These are phyloP conservation scores for Fragilaria crotonensis DNA, from an alignment of 108 stramenopile species.

Conservation along the genomic window DNA sequence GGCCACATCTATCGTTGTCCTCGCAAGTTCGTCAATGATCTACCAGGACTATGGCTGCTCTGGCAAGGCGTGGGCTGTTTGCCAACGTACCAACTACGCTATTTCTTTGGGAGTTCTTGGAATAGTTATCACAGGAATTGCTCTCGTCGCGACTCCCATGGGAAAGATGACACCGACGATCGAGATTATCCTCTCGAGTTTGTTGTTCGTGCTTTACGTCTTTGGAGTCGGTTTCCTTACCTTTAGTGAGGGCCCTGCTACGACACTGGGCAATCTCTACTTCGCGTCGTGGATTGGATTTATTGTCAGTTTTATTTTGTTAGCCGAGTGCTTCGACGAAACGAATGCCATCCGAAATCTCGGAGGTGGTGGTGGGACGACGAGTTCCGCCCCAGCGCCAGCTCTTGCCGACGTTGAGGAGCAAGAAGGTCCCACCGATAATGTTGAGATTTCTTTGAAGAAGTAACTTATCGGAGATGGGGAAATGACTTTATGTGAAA, in stretches of 20 bases:
- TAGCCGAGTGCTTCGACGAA: no score
- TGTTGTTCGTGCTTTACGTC: slow-evolving; percentile 23
- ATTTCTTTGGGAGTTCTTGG: slow-evolving; percentile 27
- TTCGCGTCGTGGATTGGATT: slow-evolving; percentile 41
- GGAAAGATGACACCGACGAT: not conserved
- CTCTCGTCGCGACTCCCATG: not conserved
- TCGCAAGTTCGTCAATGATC: no score
- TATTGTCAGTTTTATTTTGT: slow-evolving; percentile 19
- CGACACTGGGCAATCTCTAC: slow-evolving; percentile 31
- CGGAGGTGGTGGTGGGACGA: no score
- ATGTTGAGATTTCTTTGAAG: no score
- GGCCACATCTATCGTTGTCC: not conserved
- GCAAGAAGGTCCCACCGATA: no score
- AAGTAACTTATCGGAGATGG: no score
- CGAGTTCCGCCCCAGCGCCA: no score
- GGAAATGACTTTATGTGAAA: no score
- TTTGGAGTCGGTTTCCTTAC: slow-evolving; percentile 34
- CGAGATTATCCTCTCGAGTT: slow-evolving; percentile 11
- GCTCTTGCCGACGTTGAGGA: no score
- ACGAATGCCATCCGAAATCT: no score
- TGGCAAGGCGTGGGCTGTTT: slow-evolving; percentile 15
- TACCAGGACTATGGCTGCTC: slow-evolving; percentile 11
- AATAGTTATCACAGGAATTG: slow-evolving; percentile 5
- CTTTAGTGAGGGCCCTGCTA: slow-evolving; percentile 29
- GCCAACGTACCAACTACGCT: slow-evolving; percentile 23